Conservation (phyloP, 768 basidiomycete species). For the Lepiota subincarnata region DNA sequence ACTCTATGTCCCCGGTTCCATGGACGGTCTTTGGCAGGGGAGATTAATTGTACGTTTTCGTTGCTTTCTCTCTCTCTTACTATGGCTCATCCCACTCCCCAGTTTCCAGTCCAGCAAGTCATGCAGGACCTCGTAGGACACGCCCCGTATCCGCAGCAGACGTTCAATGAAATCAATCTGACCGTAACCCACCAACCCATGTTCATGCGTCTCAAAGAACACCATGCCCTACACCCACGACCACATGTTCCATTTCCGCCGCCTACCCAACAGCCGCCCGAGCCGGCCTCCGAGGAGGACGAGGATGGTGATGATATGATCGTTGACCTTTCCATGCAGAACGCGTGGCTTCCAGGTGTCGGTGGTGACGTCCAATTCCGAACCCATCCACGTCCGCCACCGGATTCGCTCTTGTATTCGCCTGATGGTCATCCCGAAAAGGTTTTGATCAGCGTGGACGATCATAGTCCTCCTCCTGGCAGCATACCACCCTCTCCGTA, state of each 20-base stretch:
- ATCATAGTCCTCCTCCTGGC: not conserved
- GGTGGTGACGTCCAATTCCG: constrained; percentile 16
- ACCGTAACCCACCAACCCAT: constrained; percentile 17
- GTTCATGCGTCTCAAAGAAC: constrained; percentile 14
- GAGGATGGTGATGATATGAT: not conserved
- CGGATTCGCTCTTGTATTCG: not conserved
- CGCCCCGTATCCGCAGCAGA: constrained; percentile 14
- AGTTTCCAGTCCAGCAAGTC: not conserved
- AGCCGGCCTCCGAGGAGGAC: too few species aligned
- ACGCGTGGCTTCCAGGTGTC: constrained; percentile 38
- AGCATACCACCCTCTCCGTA: constrained; percentile 6
- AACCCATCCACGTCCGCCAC: not conserved
- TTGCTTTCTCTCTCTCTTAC: constrained; percentile 1
- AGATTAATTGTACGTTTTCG: constrained; percentile 48
- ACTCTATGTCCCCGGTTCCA: constrained; percentile 45
- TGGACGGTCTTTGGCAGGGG: constrained; percentile 62
- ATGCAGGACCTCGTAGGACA: constrained; percentile 8
- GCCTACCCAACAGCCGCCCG: not conserved
- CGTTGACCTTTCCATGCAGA: constrained; percentile 25
- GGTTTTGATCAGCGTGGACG: not conserved
- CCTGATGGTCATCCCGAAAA: not conserved
- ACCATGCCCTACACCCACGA: not conserved
- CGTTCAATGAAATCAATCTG: constrained; percentile 5
- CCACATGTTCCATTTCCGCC: not conserved
- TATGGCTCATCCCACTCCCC: not conserved